Evolutionary conservation across 2,329 filamentous ascomycete species (phyloP).

Genomic region (Thielaviopsis euricoi): DNA sequence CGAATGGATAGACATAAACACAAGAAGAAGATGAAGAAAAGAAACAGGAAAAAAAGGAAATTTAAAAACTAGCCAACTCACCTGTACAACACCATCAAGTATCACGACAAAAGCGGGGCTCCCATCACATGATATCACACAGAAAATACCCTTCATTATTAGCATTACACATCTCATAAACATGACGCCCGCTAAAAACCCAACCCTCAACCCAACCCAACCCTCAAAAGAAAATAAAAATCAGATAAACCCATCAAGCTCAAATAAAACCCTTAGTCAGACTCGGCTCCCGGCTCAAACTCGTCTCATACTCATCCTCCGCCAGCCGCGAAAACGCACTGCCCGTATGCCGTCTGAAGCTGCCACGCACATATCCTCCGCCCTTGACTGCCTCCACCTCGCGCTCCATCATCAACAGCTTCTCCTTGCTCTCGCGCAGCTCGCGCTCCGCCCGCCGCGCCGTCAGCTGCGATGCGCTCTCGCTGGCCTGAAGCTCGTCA

Average conservation of each 20-base stretch:
- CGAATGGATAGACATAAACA: background rate
- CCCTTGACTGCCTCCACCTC: conserved; percentile 61
- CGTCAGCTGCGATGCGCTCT: conserved; percentile 64
- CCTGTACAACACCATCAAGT: background rate
- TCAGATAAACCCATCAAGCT: conserved; percentile 10
- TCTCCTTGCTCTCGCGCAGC: conserved; percentile 76
- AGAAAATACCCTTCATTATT: background rate
- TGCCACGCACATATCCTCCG: conserved; percentile 33
- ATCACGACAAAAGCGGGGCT: background rate
- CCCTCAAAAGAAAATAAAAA: no score
- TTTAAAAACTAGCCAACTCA: background rate
- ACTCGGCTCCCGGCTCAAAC: conserved; percentile 45
- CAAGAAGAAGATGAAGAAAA: background rate
- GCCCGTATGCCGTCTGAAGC: conserved; percentile 23
- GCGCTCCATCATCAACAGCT: conserved; percentile 62
- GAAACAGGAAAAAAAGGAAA: no score
- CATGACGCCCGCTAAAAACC: background rate
- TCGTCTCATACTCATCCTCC: conserved; percentile 33
- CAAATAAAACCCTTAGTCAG: conserved; percentile 66
- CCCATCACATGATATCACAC: background rate
- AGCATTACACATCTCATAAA: background rate
- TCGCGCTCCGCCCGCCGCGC: conserved; percentile 80
- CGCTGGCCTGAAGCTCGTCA: conserved; percentile 80
- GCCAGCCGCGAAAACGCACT: conserved; percentile 20
- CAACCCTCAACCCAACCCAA: no score